phyloP scores from a whole-genome alignment of 441 rosid genomes.

The Populus tomentosa region DNA sequence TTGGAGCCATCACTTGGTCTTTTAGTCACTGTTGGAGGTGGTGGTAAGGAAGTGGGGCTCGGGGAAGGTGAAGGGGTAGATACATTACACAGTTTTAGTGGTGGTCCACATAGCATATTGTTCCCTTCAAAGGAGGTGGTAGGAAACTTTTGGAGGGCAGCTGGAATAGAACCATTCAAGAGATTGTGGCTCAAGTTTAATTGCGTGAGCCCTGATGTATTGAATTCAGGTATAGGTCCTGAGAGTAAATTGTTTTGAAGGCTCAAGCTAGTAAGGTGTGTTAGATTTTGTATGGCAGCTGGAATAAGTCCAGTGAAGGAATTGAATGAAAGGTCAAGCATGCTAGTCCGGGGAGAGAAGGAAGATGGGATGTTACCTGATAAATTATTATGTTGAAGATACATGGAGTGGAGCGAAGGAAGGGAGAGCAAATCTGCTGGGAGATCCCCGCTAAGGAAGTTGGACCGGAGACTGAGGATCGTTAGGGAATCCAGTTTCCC shows the following conservation, averaged over 20 bases:
- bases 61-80: conserved; percentile 22
- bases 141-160: conserved; percentile 54
- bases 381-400: conserved; percentile 62
- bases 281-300: conserved; percentile 35
- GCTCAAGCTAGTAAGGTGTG: conserved; percentile 43
- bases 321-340: conserved; percentile 67
- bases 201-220: conserved; percentile 40
- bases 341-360: conserved; percentile 54
- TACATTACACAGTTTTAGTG: conserved; percentile 34
- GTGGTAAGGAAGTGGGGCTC: conserved; percentile 32
- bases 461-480: conserved; percentile 72
- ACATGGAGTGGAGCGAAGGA: conserved; percentile 52
- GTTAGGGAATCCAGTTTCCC: conserved; percentile 52
- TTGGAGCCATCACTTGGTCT: conserved; percentile 28
- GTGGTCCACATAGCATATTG: conserved; percentile 60
- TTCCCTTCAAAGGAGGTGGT: conserved; percentile 52
- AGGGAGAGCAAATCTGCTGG: conserved; percentile 59
- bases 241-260: conserved; percentile 65
- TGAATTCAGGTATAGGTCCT: conserved; percentile 57
- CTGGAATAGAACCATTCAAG: conserved; percentile 58
- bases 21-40: conserved; percentile 26
- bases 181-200: conserved; percentile 63
- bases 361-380: conserved; percentile 56
- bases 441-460: conserved; percentile 49
- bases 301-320: conserved; percentile 59